A percentile compares a stretch with the other conserved stretches of the same genome.
Conservation (phyloP, 139 green algal genomes). For the Monoraphidium neglectum region DNA sequence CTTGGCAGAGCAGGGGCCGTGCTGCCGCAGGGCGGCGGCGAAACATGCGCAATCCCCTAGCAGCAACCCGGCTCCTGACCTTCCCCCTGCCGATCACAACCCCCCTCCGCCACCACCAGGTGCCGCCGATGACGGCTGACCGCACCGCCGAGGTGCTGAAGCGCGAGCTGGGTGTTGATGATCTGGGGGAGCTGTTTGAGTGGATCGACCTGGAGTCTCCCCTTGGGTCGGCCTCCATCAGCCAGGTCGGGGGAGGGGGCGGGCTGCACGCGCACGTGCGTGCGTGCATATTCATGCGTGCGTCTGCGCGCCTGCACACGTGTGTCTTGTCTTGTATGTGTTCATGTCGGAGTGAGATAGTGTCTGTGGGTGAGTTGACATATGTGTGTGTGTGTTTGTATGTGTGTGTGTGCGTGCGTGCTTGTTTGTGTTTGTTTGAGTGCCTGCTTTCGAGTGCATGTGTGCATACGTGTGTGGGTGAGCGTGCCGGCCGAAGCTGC, state of each 20-base stretch:
- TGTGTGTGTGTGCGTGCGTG: no score
- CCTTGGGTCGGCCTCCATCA: slow-evolving; percentile 89
- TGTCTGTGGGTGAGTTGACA: not conserved
- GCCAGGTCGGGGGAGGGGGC: slow-evolving; percentile 61
- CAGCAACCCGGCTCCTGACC: not conserved
- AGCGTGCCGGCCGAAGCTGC: no score
- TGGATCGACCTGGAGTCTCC: slow-evolving; percentile 90
- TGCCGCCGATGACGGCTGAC: slow-evolving; percentile 45
- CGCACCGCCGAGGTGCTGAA: slow-evolving; percentile 14
- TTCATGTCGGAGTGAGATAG: not conserved
- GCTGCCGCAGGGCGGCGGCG: no score
- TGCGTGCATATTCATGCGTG: not conserved
- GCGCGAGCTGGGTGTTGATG: slow-evolving; percentile 66
- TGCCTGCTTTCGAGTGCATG: no score
- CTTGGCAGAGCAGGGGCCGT: no score
- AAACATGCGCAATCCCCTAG: not conserved
- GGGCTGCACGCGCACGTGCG: not conserved
- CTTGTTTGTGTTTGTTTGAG: no score
- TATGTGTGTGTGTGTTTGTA: no score
- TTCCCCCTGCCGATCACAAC: no score
- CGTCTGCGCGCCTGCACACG: no score
- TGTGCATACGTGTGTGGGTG: no score
- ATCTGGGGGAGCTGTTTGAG: slow-evolving; percentile 81
- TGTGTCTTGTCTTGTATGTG: no score
- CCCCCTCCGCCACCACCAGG: no score